Percentiles rank a stretch among this genome's conserved stretches.
phyloP scores from a whole-genome alignment of 352 stramenopile genomes.

The Globisporangium rhizosaccharum region DNA sequence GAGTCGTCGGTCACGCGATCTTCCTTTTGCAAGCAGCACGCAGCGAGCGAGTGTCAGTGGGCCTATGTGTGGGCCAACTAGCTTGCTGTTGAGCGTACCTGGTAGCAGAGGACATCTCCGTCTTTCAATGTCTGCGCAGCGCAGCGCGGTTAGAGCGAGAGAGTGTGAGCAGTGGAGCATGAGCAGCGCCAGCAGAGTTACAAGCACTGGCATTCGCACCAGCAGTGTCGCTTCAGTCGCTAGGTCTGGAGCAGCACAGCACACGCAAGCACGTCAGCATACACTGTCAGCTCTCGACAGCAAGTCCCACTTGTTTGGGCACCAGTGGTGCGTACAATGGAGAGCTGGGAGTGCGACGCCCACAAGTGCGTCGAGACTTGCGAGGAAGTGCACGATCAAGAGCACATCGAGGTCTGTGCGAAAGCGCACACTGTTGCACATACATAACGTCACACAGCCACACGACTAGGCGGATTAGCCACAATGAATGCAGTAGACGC shows the following conservation, averaged over 20 bases:
- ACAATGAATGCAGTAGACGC: not conserved
- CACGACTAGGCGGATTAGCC: not conserved
- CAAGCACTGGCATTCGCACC: slow-evolving; percentile 16
- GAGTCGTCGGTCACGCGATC: slow-evolving; percentile 33
- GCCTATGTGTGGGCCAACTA: not conserved
- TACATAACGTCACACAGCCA: not conserved
- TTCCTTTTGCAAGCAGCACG: slow-evolving; percentile 23
- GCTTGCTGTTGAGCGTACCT: slow-evolving; percentile 13
- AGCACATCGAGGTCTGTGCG: slow-evolving; percentile 53
- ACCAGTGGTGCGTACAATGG: slow-evolving; percentile 32
- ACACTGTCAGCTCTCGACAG: not conserved
- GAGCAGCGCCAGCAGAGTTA: not conserved
- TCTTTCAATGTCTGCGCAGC: slow-evolving; percentile 38
- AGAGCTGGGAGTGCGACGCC: slow-evolving; percentile 33
- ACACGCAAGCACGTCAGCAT: not conserved
- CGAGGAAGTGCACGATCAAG: slow-evolving; percentile 47
- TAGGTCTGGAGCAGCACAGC: slow-evolving; percentile 27
- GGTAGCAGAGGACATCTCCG: slow-evolving; percentile 64
- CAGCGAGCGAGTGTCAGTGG: not conserved
- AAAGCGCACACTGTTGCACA: slow-evolving; percentile 28
- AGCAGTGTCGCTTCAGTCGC: slow-evolving; percentile 46
- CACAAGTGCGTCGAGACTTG: slow-evolving; percentile 30
- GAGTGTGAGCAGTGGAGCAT: not conserved
- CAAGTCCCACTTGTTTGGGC: not conserved
- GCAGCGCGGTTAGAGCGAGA: not conserved